A percentile compares a stretch with the other conserved stretches of the same genome.
Conservation (phyloP, 768 basidiomycete species). For the Russula griseocarnosa region DNA sequence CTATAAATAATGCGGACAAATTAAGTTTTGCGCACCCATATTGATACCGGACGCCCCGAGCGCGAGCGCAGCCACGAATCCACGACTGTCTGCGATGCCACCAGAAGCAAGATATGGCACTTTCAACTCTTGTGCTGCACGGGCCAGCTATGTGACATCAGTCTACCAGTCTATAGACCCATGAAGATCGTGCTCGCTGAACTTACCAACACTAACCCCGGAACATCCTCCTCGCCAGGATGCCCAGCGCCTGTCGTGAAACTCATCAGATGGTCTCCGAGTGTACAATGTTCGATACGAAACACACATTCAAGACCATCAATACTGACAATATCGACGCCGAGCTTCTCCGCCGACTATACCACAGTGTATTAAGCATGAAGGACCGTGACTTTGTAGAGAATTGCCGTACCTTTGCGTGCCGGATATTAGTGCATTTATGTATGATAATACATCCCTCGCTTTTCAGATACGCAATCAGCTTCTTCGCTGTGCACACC, state of each 20-base stretch:
- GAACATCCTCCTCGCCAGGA: slow-evolving; percentile 92
- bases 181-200: neutral
- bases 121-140: slow-evolving; percentile 78
- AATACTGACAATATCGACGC: slow-evolving; percentile 85
- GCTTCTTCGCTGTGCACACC: slow-evolving; percentile 54
- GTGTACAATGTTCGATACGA: neutral
- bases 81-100: slow-evolving; percentile 83
- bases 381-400: neutral
- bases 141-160: slow-evolving; percentile 58
- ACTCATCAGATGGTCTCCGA: slow-evolving; percentile 21
- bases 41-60: slow-evolving; percentile 85
- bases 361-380: neutral
- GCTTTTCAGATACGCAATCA: slow-evolving; percentile 81
- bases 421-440: slow-evolving; percentile 84
- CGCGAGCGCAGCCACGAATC: slow-evolving; percentile 75
- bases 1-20: neutral
- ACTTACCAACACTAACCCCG: slow-evolving; percentile 72
- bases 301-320: slow-evolving; percentile 85
- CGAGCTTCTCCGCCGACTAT: slow-evolving; percentile 63
- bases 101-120: slow-evolving; percentile 89
- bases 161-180: neutral
- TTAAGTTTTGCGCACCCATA: slow-evolving; percentile 49
- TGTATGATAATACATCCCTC: slow-evolving; percentile 77
- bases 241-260: slow-evolving; percentile 74
- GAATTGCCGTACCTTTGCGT: slow-evolving; percentile 62